Conservation (phyloP, 805 yeast genomes). For the Starmera pachycereana region DNA sequence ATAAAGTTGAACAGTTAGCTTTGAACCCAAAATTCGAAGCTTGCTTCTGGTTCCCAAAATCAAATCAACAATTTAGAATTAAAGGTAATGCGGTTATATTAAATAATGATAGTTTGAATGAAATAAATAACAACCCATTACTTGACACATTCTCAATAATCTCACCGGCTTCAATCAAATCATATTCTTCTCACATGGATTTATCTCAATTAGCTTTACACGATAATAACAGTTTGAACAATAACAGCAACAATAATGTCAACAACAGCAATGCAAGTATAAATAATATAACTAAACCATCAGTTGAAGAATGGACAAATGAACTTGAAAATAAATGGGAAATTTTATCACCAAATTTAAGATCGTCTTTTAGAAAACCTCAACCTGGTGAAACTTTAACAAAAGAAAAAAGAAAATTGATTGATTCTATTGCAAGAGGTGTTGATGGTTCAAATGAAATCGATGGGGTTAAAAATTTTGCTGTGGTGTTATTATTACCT, state of each 20-base stretch:
- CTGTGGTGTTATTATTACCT: slow-evolving; percentile 57
- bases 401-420: slow-evolving; percentile 38
- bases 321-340: slow-evolving; percentile 62
- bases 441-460: slow-evolving; percentile 71
- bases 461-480: slow-evolving; percentile 50
- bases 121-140: slow-evolving; percentile 6
- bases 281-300: slow-evolving; percentile 31
- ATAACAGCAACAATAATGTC: neutral
- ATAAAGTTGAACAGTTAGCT: slow-evolving; percentile 41
- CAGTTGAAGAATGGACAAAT: slow-evolving; percentile 51
- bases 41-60: slow-evolving; percentile 56
- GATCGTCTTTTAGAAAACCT: slow-evolving; percentile 64
- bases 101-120: slow-evolving; percentile 12
- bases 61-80: slow-evolving; percentile 62
- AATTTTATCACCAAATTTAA: slow-evolving; percentile 43
- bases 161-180: slow-evolving; percentile 17
- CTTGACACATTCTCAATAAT: slow-evolving; percentile 19
- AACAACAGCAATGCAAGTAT: slow-evolving; percentile 3
- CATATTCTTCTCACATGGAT: slow-evolving; percentile 15
- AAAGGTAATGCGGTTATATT: slow-evolving; percentile 52
- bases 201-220: slow-evolving; percentile 10
- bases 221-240: slow-evolving; percentile 2
- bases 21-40: slow-evolving; percentile 56
- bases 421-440: slow-evolving; percentile 70
- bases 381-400: slow-evolving; percentile 54